phyloP scores from a whole-genome alignment of 108 stramenopile species.

The Fragilaria crotonensis region DNA sequence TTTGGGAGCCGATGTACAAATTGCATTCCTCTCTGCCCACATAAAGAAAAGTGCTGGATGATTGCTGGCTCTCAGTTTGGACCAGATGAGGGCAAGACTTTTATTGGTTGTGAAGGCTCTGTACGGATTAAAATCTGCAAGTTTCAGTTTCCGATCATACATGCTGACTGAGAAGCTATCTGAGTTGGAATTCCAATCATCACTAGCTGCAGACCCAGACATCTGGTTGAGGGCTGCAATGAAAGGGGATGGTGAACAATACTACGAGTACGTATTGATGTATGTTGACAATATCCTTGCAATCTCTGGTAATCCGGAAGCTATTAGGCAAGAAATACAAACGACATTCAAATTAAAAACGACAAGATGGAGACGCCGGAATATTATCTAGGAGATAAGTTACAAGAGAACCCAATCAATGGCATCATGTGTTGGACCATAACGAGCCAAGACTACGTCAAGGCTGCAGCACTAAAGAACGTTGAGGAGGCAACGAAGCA shows the following conservation, averaged over 20 bases:
- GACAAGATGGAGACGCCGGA: not conserved
- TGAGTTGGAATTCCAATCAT: not conserved
- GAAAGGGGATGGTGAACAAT: no score
- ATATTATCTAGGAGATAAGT: not conserved
- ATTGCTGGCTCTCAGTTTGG: slow-evolving; percentile 30
- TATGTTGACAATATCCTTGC: slow-evolving; percentile 23
- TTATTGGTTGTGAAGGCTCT: slow-evolving; percentile 17
- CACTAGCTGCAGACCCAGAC: slow-evolving; percentile 22
- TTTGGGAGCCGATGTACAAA: slow-evolving; percentile 16
- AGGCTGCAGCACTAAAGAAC: not conserved
- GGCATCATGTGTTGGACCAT: not conserved
- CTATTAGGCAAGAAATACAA: not conserved
- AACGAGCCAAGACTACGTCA: slow-evolving; percentile 1
- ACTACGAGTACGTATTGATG: no score
- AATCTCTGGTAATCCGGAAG: not conserved
- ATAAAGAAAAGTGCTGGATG: slow-evolving; percentile 27
- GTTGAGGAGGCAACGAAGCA: not conserved
- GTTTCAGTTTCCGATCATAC: slow-evolving; percentile 10
- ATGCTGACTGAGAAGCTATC: not conserved
- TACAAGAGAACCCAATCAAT: not conserved
- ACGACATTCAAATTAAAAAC: no score
- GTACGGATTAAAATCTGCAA: slow-evolving; percentile 24
- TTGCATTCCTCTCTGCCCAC: slow-evolving; percentile 28
- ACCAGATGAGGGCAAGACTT: slow-evolving; percentile 9
- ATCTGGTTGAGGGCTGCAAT: no score